Evolutionary conservation across 805 yeast genomes (phyloP), one percentile per base, ranked within the genome.

Genomic region (Saccharomycopsis sp.): DNA sequence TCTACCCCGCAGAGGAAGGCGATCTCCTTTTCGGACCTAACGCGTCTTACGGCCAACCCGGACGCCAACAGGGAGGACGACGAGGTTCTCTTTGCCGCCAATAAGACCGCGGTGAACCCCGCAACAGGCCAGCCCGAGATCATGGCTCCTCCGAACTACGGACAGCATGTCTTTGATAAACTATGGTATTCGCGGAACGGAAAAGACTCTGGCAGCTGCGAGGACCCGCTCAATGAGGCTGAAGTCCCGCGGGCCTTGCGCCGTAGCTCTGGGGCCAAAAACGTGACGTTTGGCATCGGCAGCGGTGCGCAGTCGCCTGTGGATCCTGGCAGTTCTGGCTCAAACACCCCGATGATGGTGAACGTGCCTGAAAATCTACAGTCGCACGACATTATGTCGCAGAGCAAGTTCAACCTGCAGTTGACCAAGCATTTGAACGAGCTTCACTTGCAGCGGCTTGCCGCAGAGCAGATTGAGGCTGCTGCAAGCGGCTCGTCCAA

Each of bases 91-190:
- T 77, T 77, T 63, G 55, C 68, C 7, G 63, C 64, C 16, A 57
- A 62, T 7, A 58, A 63, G 37, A 59, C 64, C 14, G 56, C 64
- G 2, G 59, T 59, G 4, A 66, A 66, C 29, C 60, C 64, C 2
- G 57, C 65, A 40, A 59, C 67, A 4, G 66, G 71, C n/a, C 75
- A 77, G 3, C 74, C 79, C 57, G 78, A 72, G 51, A 66, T 81
- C 51, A 77, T 82, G 73, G 94, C 97, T 0, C 97, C 97, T 1
- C 96, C 97, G 24, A 79, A 85, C 58, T 91, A 91, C 68, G 91
- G 83, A 59, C 82, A 79, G 56, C 96, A 89, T 69, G 81, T 89
- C 41, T 88, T 86, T 69, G 97, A 91, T 70, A 75, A 87, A 57
- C 70, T 91, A 21, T 90, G 88, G 88, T 78, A 80, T 40, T 91